Percentiles rank a stretch among this genome's conserved stretches.
Conservation (phyloP, 148 eudicot species). For the Rhododendron mucronatum region DNA sequence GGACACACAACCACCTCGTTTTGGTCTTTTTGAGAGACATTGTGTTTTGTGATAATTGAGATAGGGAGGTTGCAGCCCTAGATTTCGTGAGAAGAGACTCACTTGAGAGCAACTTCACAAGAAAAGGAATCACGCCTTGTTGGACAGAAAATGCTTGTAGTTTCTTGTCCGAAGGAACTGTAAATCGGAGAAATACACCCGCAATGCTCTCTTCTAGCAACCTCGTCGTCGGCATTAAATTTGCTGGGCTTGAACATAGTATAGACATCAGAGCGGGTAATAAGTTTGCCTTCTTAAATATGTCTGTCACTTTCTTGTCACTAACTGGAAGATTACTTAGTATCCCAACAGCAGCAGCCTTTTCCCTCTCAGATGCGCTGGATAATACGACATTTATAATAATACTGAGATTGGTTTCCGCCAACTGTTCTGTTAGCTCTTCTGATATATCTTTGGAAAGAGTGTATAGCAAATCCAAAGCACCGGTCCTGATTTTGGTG, state of each 20-base stretch:
- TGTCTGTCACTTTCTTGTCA: slow-evolving; percentile 51
- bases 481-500: slow-evolving; percentile 38
- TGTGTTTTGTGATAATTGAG: slow-evolving; percentile 65
- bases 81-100: slow-evolving; percentile 48
- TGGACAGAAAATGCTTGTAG: slow-evolving; percentile 58
- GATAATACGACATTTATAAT: slow-evolving; percentile 47
- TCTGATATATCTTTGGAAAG: slow-evolving; percentile 43
- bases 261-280: slow-evolving; percentile 47
- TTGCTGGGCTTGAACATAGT: slow-evolving; percentile 27
- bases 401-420: slow-evolving; percentile 37
- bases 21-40: slow-evolving; percentile 29
- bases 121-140: slow-evolving; percentile 47
- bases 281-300: slow-evolving; percentile 51
- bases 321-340: slow-evolving; percentile 60
- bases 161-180: slow-evolving; percentile 58
- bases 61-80: slow-evolving; percentile 63
- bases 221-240: slow-evolving; percentile 22
- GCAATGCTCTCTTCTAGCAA: slow-evolving; percentile 55
- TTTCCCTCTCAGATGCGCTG: slow-evolving; percentile 48
- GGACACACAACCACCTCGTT: slow-evolving; percentile 54
- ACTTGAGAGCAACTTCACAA: slow-evolving; percentile 50
- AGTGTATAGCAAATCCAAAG: slow-evolving; percentile 48
- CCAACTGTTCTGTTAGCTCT: slow-evolving; percentile 39
- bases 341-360: slow-evolving; percentile 60
- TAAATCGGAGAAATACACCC: slow-evolving; percentile 53